These are phyloP conservation scores for Kokia cookei DNA, from an alignment of 441 rosid species.

Conservation along the genomic window DNA sequence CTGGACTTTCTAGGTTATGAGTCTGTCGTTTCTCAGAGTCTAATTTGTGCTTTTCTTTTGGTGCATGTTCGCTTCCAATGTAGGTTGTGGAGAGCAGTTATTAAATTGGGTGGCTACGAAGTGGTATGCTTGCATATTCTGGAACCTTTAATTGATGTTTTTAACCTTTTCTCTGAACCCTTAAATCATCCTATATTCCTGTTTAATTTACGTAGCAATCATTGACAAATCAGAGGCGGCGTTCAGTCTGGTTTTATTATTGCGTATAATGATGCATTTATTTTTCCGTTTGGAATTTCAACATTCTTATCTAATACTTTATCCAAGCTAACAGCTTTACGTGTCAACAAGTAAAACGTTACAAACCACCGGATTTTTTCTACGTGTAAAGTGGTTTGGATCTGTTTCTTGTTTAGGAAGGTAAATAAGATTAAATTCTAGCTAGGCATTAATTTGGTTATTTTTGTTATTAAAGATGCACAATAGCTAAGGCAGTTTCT, in stretches of 20 bases:
- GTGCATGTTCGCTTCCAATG: slow-evolving; percentile 16
- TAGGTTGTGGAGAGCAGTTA: slow-evolving; percentile 88
- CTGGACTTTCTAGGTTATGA: not conserved
- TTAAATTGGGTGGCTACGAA: slow-evolving; percentile 84
- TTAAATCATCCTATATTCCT: not conserved
- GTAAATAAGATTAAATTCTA: not conserved
- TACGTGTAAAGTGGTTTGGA: not conserved
- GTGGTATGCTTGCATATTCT: slow-evolving; percentile 47
- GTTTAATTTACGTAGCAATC: not conserved
- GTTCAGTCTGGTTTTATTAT: not conserved
- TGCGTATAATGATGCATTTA: not conserved
- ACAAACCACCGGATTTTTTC: not conserved
- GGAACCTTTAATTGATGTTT: slow-evolving; percentile 1
- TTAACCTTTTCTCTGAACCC: not conserved
- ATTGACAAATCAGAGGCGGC: not conserved
- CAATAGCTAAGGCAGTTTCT: not conserved
- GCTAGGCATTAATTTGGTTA: not conserved
- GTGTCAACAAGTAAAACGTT: not conserved
- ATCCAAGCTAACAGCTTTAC: not conserved
- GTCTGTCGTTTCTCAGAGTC: slow-evolving; percentile 8
- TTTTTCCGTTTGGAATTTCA: not conserved
- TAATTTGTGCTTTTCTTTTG: slow-evolving; percentile 11
- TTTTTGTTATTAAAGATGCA: not conserved
- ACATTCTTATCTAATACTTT: not conserved
- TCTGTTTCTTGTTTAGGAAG: not conserved